A percentile compares a stretch with the other conserved stretches of the same genome.
Evolutionary conservation across 2,329 filamentous ascomycete species (phyloP).

Genomic region (Botrytis aclada): DNA sequence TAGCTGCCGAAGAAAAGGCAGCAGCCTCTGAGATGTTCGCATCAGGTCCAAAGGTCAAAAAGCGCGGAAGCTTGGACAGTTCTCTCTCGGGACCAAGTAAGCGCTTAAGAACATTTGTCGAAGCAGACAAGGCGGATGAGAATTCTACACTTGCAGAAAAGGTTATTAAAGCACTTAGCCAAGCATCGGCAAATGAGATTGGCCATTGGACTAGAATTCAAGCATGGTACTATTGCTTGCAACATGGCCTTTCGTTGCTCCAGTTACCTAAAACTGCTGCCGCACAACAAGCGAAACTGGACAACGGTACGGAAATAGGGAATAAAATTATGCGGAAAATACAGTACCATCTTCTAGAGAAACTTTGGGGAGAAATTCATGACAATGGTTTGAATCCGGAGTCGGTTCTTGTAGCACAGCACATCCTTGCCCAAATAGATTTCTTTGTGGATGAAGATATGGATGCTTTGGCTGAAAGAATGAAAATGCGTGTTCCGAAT

Average conservation of each 20-base stretch:
- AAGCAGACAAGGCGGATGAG: background rate
- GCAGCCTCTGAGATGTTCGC: background rate
- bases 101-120: constrained; percentile 4
- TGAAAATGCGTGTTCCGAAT: background rate
- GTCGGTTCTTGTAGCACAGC: background rate
- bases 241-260: background rate
- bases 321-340: background rate
- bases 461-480: background rate
- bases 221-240: constrained; percentile 11
- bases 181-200: constrained; percentile 8
- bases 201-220: constrained; percentile 15
- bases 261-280: constrained; percentile 1
- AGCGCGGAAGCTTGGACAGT: background rate
- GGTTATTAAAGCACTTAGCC: background rate
- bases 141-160: background rate
- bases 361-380: background rate
- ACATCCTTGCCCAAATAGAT: background rate
- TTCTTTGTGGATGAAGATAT: constrained; percentile 5
- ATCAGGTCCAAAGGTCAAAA: background rate
- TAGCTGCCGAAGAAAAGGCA: constrained; percentile 8
- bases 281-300: constrained; percentile 14
- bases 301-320: background rate
- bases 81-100: background rate
- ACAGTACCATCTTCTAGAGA: constrained; percentile 1
- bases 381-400: background rate